These are phyloP conservation scores for Trifolium fragiferum DNA, from an alignment of 306 rosid species.

Conservation along the genomic window DNA sequence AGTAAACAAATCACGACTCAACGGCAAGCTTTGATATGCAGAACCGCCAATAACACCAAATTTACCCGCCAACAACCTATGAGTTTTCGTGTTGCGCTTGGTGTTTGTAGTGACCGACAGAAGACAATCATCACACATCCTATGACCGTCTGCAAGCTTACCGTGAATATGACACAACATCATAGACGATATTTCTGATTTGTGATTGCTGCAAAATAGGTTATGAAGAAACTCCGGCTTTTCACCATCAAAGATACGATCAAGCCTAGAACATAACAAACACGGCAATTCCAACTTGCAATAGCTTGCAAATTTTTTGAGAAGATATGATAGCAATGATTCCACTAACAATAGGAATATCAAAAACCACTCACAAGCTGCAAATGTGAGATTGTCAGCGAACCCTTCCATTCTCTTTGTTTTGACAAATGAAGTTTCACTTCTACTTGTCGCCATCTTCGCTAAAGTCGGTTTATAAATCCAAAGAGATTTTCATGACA, in stretches of 20 bases:
- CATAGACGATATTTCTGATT: constrained; percentile 67
- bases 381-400: constrained; percentile 55
- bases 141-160: constrained; percentile 58
- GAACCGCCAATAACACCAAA: constrained; percentile 53
- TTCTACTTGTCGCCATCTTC: constrained; percentile 60
- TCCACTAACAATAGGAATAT: constrained; percentile 71
- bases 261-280: constrained; percentile 84
- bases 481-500: constrained; percentile 36
- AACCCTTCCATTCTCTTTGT: constrained; percentile 53
- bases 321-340: constrained; percentile 62
- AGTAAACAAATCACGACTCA: constrained; percentile 44
- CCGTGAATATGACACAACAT: constrained; percentile 59
- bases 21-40: constrained; percentile 45
- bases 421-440: constrained; percentile 53
- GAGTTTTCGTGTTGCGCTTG: constrained; percentile 44
- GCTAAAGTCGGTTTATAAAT: constrained; percentile 41
- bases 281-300: constrained; percentile 81
- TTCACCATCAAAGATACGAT: constrained; percentile 53
- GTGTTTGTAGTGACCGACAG: constrained; percentile 49
- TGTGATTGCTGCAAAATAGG: constrained; percentile 69
- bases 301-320: constrained; percentile 68
- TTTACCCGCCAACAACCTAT: constrained; percentile 58
- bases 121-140: constrained; percentile 75
- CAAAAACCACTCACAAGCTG: constrained; percentile 92
- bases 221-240: constrained; percentile 52